Evolutionary conservation across 768 basidiomycete genomes (phyloP).

Genomic region (Mycena sanguinolenta): DNA sequence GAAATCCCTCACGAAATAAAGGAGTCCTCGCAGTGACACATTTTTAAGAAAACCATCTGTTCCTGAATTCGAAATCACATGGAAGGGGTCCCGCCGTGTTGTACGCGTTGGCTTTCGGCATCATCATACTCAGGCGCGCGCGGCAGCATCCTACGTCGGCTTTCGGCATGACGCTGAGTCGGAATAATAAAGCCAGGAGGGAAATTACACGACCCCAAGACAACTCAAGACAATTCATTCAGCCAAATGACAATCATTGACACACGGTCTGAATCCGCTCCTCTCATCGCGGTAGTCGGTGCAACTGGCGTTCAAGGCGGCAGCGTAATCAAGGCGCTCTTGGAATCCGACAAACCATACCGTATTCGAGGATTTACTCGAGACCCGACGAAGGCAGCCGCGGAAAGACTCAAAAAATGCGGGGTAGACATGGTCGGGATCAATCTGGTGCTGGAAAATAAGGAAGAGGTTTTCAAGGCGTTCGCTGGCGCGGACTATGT

Average conservation of each 20-base stretch:
- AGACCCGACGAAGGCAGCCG: slow-evolving; percentile 3
- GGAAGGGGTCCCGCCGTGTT: too few relatives aligned
- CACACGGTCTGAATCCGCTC: slow-evolving; percentile 3
- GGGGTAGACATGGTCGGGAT: slow-evolving; percentile 21
- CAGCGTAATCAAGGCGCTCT: slow-evolving; percentile 31
- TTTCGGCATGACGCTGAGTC: too few relatives aligned
- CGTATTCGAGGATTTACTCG: slow-evolving; percentile 28
- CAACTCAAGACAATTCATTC: too few relatives aligned
- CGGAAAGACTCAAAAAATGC: slow-evolving; percentile 6
- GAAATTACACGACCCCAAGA: too few relatives aligned
- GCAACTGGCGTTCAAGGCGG: slow-evolving; percentile 24
- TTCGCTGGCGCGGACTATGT: slow-evolving; percentile 19
- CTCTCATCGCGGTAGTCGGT: slow-evolving; percentile 31
- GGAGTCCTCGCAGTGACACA: too few relatives aligned
- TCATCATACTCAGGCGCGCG: too few relatives aligned
- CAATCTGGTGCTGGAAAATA: slow-evolving; percentile 18
- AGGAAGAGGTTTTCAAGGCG: slow-evolving; percentile 8
- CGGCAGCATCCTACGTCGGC: too few relatives aligned
- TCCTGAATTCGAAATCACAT: too few relatives aligned
- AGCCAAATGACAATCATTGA: slow-evolving; percentile 15
- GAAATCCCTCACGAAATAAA: too few relatives aligned
- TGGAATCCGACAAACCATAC: slow-evolving; percentile 25
- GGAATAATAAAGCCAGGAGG: too few relatives aligned
- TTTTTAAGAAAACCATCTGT: too few relatives aligned
- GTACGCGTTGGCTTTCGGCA: too few relatives aligned